phyloP scores from a whole-genome alignment of 2,329 filamentous ascomycete species.

The Hypoxylon sp. region DNA sequence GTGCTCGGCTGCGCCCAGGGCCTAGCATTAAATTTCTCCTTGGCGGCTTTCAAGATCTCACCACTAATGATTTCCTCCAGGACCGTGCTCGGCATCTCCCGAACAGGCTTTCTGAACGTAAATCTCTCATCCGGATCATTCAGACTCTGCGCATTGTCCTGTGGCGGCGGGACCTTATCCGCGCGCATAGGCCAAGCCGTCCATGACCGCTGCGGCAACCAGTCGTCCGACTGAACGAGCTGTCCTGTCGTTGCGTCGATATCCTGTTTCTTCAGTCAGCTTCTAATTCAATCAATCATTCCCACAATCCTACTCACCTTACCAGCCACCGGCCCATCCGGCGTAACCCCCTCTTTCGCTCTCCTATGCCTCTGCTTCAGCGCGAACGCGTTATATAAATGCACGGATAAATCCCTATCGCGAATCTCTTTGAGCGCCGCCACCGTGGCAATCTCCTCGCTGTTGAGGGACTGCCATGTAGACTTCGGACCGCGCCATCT shows the following conservation, averaged over 20 bases:
- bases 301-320: constrained; percentile 53
- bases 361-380: constrained; percentile 66
- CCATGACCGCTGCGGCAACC: constrained; percentile 74
- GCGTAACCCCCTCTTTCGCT: constrained; percentile 11
- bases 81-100: constrained; percentile 66
- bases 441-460: constrained; percentile 72
- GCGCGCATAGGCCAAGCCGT: constrained; percentile 85
- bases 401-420: constrained; percentile 76
- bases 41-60: constrained; percentile 74
- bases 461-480: constrained; percentile 75
- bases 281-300: constrained; percentile 1
- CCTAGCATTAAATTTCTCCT: constrained; percentile 68
- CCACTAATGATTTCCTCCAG: constrained; percentile 80
- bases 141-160: constrained; percentile 61
- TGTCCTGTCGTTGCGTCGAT: constrained; percentile 49
- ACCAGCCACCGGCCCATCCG: constrained; percentile 40
- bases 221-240: constrained; percentile 53
- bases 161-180: constrained; percentile 71
- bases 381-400: constrained; percentile 83
- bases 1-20: constrained; percentile 50
- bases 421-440: constrained; percentile 73
- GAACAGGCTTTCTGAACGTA: constrained; percentile 62
- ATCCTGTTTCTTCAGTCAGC: constrained; percentile 44
- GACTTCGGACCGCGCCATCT: constrained; percentile 76
- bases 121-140: constrained; percentile 60